Percentiles rank a stretch among this genome's conserved stretches.
Conservation (phyloP, 1,284 basidiomycete genomes). For the Papiliotrema fonsecae region DNA sequence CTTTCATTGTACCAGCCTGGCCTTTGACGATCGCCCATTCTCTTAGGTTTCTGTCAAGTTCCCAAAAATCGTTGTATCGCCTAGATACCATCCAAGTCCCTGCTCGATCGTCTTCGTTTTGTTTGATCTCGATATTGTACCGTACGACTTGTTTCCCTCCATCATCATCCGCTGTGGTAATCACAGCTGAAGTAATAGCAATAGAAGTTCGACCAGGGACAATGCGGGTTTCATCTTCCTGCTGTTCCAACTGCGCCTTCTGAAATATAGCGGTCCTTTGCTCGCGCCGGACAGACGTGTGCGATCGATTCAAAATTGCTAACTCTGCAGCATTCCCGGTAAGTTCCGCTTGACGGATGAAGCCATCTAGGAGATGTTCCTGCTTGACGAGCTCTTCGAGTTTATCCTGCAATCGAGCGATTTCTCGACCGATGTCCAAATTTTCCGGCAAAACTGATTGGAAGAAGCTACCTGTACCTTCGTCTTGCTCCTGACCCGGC, state of each 20-base stretch:
- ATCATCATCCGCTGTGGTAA: conserved; percentile 63
- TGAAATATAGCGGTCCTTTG: conserved; percentile 80
- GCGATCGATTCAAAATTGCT: conserved; percentile 72
- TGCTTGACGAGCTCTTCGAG: conserved; percentile 73
- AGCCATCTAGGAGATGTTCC: conserved; percentile 71
- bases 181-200: conserved; percentile 68
- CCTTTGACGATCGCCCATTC: conserved; percentile 24
- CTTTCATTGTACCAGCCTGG: conserved; percentile 50
- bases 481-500: conserved; percentile 13
- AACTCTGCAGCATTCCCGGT: conserved; percentile 85
- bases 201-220: conserved; percentile 72
- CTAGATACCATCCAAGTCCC: conserved; percentile 88
- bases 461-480: conserved; percentile 52
- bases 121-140: conserved; percentile 88
- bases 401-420: conserved; percentile 66
- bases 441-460: conserved; percentile 77
- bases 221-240: conserved; percentile 77
- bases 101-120: conserved; percentile 66
- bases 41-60: conserved; percentile 73
- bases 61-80: conserved; percentile 90
- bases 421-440: conserved; percentile 76
- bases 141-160: conserved; percentile 77
- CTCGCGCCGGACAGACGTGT: conserved; percentile 73
- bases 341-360: conserved; percentile 89
- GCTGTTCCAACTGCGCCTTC: conserved; percentile 82